Base-by-base conservation (phyloP, 2,329 filamentous ascomycete species). In the Aphanoascus verrucosus region DNA sequence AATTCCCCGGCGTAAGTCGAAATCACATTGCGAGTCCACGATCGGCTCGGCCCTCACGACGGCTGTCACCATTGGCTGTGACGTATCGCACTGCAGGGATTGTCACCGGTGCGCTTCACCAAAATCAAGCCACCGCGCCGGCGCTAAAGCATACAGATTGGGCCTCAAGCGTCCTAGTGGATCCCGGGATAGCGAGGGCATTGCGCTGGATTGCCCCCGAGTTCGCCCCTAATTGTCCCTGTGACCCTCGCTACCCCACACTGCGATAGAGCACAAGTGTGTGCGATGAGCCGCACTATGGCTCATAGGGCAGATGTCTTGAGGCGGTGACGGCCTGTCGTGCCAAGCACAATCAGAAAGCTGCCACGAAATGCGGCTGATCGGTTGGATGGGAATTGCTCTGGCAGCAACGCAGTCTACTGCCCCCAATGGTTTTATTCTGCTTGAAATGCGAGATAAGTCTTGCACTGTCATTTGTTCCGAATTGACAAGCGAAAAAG, bases 71-170 rank as follows among this genome's bases (percentile, higher is more conserved):
- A 52, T 52, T 52, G 49, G 49, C 32, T 23, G 49, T 52, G 49
- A 52, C 49, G 49, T 52, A 52, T 45, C 42, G 28, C 28, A 15
- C 5, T 23, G 42, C 49, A 52, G 49, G 49, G 49, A 52, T 52
- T 9, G 7, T 32, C 32, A 19, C 23, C 3, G 11, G 28, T 20
- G 48, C 48, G 48, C 48, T 50, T 50, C 38, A 42, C 48, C 48
- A 4, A 34, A 50, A 42, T 37, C 38, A 42, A 28, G 48, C 5
- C 37, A 42, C 34, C 3, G 48, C 23, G 37, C 12, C 48, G 48
- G 7, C 31, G 48, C 23, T 28, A 11, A n/a, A 19, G 37, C 23
- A 3, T n/a, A n/a, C 12, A 14, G 20, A 50, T 50, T 50, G 48
- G 48, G 38, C 19, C 14, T 19, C n/a, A 19, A n/a, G 44, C 28